Evolutionary conservation across 176 grass and related monocot species (phyloP), one percentile per base, ranked within the genome.

Genomic region (Cocos nucifera): DNA sequence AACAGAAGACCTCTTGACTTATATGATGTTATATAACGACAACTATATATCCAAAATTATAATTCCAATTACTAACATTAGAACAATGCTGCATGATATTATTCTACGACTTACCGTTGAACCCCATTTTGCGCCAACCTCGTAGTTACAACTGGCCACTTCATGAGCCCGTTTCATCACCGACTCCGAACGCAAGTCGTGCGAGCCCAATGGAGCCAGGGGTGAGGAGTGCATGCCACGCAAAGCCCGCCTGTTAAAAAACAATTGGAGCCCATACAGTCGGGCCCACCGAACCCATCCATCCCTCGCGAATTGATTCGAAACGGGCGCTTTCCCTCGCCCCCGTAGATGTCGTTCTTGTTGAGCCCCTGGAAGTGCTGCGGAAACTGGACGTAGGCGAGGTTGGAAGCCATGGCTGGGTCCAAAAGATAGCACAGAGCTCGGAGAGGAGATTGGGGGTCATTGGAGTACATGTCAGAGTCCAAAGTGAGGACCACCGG

Each of bases 351-450:
- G 55, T 82, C 79, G 16, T 50, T 27, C 17, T 65, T 24, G 50
- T 77, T 72, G 27, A 82, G 67, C 49, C 73, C 79, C 17, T 62
- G 49, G 58, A 77, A 82, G 22, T 53, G 56, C 23, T 82, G 79
- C 7, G 79, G 79, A 67, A 82, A 82, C 35, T 82, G 79, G 21
- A 82, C 79, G 23, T 17, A 82, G 22, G 79, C 59, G 0, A 82
- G 67, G 17, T 76, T 50, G 15, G 24, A 3, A 15, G 73, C 50
- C 23, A 65, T 55, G 25, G 53, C 18, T 0, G 55, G 60, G 28
- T 82, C 79, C 10, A 82, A 48, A 17, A 82, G 72, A 70, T 82
- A 82, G 57, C 73, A 82, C 10, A 82, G 67, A 19, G 50, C 73
- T 3, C 62, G 54, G 16, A 71, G 61, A 4, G 73, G 79, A 17